phyloP scores from a whole-genome alignment of 1,284 basidiomycete genomes.

The Ustilago bromivora region DNA sequence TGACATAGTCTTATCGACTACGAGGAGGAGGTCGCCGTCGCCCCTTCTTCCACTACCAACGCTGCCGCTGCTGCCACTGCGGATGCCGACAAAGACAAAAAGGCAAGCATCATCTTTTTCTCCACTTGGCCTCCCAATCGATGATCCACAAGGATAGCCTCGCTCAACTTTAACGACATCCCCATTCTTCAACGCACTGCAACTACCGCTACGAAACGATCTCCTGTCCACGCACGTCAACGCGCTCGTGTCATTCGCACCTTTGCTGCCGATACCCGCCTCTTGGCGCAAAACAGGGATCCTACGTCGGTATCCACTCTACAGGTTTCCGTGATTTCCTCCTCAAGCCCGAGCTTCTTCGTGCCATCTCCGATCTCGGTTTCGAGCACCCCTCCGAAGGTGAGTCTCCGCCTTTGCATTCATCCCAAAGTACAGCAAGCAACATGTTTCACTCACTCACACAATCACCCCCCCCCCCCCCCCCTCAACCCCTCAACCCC shows the following conservation, averaged over 20 bases:
- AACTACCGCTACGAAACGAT: background rate
- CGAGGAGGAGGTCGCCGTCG: conserved; percentile 69
- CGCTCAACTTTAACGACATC: conserved; percentile 7
- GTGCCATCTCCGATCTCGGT: conserved; percentile 97
- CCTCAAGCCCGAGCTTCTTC: conserved; percentile 94
- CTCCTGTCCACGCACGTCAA: background rate
- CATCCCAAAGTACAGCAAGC: too few relatives aligned
- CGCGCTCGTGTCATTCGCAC: background rate
- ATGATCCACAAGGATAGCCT: background rate
- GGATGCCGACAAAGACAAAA: conserved; percentile 66
- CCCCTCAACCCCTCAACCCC: too few relatives aligned
- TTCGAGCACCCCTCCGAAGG: conserved; percentile 99
- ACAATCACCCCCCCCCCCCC: background rate
- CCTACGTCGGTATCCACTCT: conserved; percentile 70
- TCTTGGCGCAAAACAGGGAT: conserved; percentile 52
- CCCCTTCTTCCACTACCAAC: conserved; percentile 58
- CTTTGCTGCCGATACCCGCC: background rate
- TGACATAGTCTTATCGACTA: conserved; percentile 69
- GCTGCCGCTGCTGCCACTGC: conserved; percentile 55
- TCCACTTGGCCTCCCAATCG: conserved; percentile 3
- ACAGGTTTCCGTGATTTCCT: conserved; percentile 80
- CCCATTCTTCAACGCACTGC: background rate
- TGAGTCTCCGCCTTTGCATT: conserved; percentile 70
- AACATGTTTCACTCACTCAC: background rate
- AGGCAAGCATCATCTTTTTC: conserved; percentile 57